phyloP scores from a whole-genome alignment of 306 rosid species.

The Geum urbanum region DNA sequence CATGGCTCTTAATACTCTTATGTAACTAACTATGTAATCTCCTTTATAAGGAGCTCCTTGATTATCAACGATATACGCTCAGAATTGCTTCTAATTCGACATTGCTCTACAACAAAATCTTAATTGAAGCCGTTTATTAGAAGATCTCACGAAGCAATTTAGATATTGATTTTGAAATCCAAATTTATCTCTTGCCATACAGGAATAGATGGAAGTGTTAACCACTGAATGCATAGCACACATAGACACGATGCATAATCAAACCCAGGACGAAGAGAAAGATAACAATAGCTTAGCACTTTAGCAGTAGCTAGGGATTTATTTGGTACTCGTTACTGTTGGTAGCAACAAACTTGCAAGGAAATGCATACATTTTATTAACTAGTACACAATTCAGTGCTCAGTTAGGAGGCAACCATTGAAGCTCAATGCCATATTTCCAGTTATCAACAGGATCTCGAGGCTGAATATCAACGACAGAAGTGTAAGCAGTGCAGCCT shows the following conservation, averaged over 20 bases:
- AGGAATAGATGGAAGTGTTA: not conserved
- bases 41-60: too few species aligned
- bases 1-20: too few species aligned
- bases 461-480: slow-evolving; percentile 46
- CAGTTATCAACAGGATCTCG: slow-evolving; percentile 50
- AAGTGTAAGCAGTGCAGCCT: slow-evolving; percentile 81
- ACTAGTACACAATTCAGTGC: slow-evolving; percentile 5
- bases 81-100: too few species aligned
- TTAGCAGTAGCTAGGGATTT: not conserved
- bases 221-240: not conserved
- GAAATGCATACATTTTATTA: not conserved
- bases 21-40: too few species aligned
- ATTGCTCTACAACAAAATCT: too few species aligned
- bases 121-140: too few species aligned
- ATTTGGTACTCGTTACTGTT: too few species aligned
- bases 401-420: slow-evolving; percentile 52
- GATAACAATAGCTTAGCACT: not conserved
- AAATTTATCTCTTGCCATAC: too few species aligned
- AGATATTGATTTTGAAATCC: too few species aligned
- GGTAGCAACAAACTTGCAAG: not conserved
- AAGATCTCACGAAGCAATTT: too few species aligned
- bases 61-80: too few species aligned
- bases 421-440: slow-evolving; percentile 84
- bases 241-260: not conserved
- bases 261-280: not conserved